Conservation (phyloP, 495 filamentous ascomycete species). For the Cercophora scortea region DNA sequence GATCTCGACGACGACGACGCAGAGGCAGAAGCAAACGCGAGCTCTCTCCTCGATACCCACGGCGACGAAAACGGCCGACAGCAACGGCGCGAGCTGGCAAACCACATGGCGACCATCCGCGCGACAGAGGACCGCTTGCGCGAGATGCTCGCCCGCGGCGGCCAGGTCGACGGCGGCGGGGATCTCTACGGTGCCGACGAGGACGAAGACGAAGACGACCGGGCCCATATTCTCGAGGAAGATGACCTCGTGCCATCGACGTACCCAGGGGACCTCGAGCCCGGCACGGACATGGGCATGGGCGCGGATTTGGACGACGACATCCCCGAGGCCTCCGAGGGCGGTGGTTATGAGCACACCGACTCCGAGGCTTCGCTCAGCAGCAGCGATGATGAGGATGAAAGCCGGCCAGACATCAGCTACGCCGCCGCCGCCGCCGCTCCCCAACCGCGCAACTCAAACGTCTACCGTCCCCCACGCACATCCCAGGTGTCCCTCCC, state of each 20-base stretch:
- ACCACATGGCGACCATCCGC: conserved; percentile 21
- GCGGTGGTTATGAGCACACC: conserved; percentile 64
- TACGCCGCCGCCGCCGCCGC: neutral
- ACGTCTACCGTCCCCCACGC: no score
- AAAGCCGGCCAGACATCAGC: conserved; percentile 10
- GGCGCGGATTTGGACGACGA: conserved; percentile 57
- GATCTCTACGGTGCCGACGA: conserved; percentile 37
- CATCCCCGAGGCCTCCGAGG: conserved; percentile 52
- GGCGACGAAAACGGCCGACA: conserved; percentile 11
- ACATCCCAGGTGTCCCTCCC: neutral
- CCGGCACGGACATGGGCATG: conserved; percentile 40
- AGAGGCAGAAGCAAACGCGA: conserved; percentile 12
- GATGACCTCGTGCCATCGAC: conserved; percentile 35
- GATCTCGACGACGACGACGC: conserved; percentile 19
- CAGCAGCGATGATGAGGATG: conserved; percentile 31
- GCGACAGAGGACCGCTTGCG: conserved; percentile 38
- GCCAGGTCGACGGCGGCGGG: conserved; percentile 11
- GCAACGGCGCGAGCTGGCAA: conserved; percentile 23
- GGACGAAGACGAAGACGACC: conserved; percentile 38
- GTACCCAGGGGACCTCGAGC: conserved; percentile 13
- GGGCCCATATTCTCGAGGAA: conserved; percentile 43
- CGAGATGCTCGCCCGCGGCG: conserved; percentile 33
- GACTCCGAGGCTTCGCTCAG: conserved; percentile 69
- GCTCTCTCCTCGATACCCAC: neutral
- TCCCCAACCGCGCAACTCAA: conserved; percentile 2